Base-by-base conservation (phyloP, 2,329 filamentous ascomycete genomes). In the Falciphora oryzae region DNA sequence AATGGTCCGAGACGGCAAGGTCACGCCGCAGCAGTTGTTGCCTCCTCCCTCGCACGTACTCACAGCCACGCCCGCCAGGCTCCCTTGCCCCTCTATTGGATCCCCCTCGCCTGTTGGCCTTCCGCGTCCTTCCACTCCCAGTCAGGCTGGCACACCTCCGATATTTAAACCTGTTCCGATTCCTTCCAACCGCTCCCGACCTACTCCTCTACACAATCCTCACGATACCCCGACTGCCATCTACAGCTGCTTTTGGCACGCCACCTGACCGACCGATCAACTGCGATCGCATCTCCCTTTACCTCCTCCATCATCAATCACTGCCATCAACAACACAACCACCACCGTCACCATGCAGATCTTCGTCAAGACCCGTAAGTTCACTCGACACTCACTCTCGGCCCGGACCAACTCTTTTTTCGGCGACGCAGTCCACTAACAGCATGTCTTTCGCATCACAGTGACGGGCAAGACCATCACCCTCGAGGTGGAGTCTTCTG, bases 341-440 rank as follows among this genome's bases (percentile, higher is more conserved):
- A 29, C 44, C 63, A 88, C 71, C 68, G 63, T 65, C 71, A 66
- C 79, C 31, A 96, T 97, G 93, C 93, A 97, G 86, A 97, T 97
- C 85, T 97, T 97, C 80, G 93, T 97, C 74, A 97, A 97, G 89
- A 97, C 93, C 72, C 86, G 89, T 92, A 83, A 85, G 89, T 89
- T 73, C 50, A 68, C 69, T 56, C 60, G 56, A 62, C 29, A 61
- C 57, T 32, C 16, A 4, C 27, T 3, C 27, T 32, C 57, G 31
- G 4, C 4, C 56, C 14, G n/a, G n/a, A 25, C 11, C 27, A 28
- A 3, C 57, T 8, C 13, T 4, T 58, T 16, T 11, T 6, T 57
- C 11, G 16, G 3, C 53, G 53, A 63, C 59, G 84, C 75, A 84
- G 83, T 74, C 81, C 66, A 53, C 71, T 74, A 66, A 74, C 57